Evolutionary conservation across 768 basidiomycete species (phyloP), one percentile per base, ranked within the genome.

Genomic region (Leccinellum rugosiceps): DNA sequence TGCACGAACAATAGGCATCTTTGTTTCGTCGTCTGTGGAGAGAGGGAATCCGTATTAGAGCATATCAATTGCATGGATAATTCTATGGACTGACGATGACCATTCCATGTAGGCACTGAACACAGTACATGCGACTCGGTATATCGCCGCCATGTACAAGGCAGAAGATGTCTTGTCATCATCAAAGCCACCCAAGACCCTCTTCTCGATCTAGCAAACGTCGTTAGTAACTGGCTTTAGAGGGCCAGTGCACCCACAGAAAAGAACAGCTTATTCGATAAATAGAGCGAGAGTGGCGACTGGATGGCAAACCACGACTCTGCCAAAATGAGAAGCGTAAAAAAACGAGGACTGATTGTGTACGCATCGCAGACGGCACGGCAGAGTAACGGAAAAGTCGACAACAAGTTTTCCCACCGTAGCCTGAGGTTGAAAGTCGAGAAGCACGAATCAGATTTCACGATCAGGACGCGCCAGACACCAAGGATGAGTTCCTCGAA

Each of bases 391-490:
- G 51, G 47, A 5, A 60, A 6, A 10, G 26, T 31, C 0, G 55
- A 35, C 2, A 47, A 35, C 19, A 64, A 3, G 26, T 41, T n/a
- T 13, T 56, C 35, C 58, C 55, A 65, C 10, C 47, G 52, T 26
- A 66, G n/a, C n/a, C n/a, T n/a, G n/a, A n/a, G 28, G 28, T 51
- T 50, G 38, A 63, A 50, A 1, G 53, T 23, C 21, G 35, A 43
- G 21, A 58, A 55, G 7, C 15, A 19, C 13, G 50, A 35, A 17
- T 66, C 59, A 11, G 31, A 31, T 8, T 64, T 60, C 17, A 52
- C 26, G n/a, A 69, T 34, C 9, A 66, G 52, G 38, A 69, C 26
- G n/a, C 66, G 68, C 68, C 68, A 69, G 21, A 69, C 53, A 8
- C 68, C 68, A 31, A 69, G 59, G 3, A 10, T 50, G 28, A 58